Evolutionary conservation across 306 rosid genomes (phyloP).

Genomic region (Cajanus cajan): DNA sequence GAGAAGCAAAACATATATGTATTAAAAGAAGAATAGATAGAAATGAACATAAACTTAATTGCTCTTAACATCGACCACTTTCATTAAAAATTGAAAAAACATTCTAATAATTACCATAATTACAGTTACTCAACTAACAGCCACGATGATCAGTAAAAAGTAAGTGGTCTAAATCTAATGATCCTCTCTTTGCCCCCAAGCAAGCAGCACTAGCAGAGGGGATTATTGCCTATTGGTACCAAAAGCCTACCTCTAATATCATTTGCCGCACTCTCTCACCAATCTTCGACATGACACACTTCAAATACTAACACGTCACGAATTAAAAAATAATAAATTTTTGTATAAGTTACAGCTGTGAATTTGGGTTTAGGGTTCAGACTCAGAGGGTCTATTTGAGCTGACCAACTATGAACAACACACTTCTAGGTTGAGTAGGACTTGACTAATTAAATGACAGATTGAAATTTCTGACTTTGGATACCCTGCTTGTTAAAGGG

Average conservation of each 20-base stretch:
- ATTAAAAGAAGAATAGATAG: neutral
- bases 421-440: neutral
- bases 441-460: neutral
- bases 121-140: conserved; percentile 25
- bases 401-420: neutral
- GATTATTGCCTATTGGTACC: neutral
- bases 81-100: neutral
- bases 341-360: neutral
- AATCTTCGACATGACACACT: neutral
- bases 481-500: no score
- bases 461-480: neutral
- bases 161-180: conserved; percentile 15
- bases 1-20: neutral
- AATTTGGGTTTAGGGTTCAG: neutral
- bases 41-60: conserved; percentile 8
- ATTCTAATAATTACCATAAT: neutral
- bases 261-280: neutral
- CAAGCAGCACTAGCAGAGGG: conserved; percentile 15
- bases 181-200: conserved; percentile 28
- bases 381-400: neutral
- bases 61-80: neutral
- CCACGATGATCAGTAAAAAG: neutral
- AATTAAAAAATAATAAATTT: neutral
- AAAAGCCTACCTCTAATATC: conserved; percentile 12
- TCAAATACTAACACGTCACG: neutral